Percentiles rank a stretch among this genome's conserved stretches.
Conservation (phyloP, 176 grass and related monocot genomes). For the Oryza nivara region DNA sequence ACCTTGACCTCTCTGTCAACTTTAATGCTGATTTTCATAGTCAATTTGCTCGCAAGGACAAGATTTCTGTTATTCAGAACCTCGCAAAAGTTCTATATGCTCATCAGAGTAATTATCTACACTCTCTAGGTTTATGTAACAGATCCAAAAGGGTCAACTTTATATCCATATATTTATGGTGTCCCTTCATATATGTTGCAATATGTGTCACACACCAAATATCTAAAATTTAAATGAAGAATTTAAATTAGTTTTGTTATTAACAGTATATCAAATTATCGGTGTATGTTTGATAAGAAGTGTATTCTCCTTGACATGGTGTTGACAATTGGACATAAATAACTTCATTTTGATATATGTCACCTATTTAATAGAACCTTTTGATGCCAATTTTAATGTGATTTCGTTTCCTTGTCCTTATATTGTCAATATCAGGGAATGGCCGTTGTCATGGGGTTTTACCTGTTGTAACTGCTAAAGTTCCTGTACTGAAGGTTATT, state of each 20-base stretch:
- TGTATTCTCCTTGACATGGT: not conserved
- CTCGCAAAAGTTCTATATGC: slow-evolving; percentile 56
- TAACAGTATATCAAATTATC: not conserved
- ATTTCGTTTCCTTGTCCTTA: slow-evolving; percentile 19
- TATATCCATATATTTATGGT: not conserved
- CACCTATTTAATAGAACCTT: slow-evolving; percentile 23
- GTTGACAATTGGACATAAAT: not conserved
- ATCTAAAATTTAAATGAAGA: not conserved
- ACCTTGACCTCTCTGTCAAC: slow-evolving; percentile 93
- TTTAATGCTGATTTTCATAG: slow-evolving; percentile 48
- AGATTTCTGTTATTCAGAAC: slow-evolving; percentile 71
- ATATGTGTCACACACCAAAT: not conserved
- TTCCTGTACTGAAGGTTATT: slow-evolving; percentile 83
- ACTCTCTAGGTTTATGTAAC: no score
- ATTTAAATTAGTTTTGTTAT: not conserved
- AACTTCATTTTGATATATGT: not conserved
- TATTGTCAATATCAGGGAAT: slow-evolving; percentile 51
- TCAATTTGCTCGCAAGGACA: slow-evolving; percentile 58
- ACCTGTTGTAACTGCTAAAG: slow-evolving; percentile 71
- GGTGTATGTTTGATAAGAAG: not conserved
- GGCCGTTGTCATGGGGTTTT: slow-evolving; percentile 65
- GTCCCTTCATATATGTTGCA: not conserved
- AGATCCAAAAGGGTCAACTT: not conserved
- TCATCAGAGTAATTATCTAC: slow-evolving; percentile 67
- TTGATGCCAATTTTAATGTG: not conserved